Percentiles rank a stretch among this genome's conserved stretches.
Evolutionary conservation across 306 rosid genomes (phyloP).

Genomic region (Acacia melanoxylon): DNA sequence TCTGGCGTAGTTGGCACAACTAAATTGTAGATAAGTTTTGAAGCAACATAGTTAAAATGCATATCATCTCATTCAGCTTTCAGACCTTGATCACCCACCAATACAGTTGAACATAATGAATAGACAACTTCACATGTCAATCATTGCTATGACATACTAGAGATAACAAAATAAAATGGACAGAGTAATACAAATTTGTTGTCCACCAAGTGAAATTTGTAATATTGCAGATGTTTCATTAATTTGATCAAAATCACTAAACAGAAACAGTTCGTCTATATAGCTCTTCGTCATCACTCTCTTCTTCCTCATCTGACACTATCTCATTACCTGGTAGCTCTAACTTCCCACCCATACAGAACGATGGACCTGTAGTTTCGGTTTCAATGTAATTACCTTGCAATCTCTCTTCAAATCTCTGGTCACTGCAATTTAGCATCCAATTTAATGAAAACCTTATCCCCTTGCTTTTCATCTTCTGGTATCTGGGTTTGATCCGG

Average conservation of each 20-base stretch:
- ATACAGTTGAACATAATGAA: neutral
- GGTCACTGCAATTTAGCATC: constrained; percentile 92
- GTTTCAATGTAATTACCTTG: constrained; percentile 79
- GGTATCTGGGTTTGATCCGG: constrained; percentile 85
- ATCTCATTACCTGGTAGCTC: constrained; percentile 67
- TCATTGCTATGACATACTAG: neutral
- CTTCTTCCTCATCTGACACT: constrained; percentile 84
- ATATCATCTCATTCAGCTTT: neutral
- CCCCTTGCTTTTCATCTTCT: constrained; percentile 70
- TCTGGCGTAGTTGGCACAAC: neutral
- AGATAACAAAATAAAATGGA: neutral
- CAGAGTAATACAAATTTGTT: neutral
- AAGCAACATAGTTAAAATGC: neutral
- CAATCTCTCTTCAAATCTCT: constrained; percentile 92
- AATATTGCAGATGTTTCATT: constrained; percentile 23
- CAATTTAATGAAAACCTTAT: constrained; percentile 76
- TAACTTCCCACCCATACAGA: constrained; percentile 84
- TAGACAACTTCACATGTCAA: neutral
- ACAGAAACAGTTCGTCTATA: constrained; percentile 77
- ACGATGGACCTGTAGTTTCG: constrained; percentile 72
- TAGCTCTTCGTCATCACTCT: constrained; percentile 73
- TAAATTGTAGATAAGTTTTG: neutral
- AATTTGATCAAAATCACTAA: constrained; percentile 24
- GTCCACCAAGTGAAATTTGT: constrained; percentile 10
- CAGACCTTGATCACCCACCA: neutral